Percentiles rank a stretch among this genome's conserved stretches.
Conservation (phyloP, 2,329 filamentous ascomycete genomes). For the Falciphora oryzae region DNA sequence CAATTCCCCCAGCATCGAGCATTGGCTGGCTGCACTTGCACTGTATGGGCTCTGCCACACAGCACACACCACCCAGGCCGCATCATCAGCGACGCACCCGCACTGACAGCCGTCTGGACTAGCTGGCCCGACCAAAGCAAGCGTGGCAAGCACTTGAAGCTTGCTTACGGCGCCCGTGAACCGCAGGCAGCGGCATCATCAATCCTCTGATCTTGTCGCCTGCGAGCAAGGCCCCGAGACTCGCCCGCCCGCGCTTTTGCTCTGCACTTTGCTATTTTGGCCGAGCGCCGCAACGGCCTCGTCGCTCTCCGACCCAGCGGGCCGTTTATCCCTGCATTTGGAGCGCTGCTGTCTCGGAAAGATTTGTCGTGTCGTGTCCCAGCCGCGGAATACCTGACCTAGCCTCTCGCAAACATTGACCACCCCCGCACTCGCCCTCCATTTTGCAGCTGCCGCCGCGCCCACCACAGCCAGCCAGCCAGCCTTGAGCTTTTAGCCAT, state of each 20-base stretch:
- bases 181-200: background rate
- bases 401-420: background rate
- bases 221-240: background rate
- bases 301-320: background rate
- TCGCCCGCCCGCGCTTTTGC: background rate
- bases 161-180: slow-evolving; percentile 1
- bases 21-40: background rate
- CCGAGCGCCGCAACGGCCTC: background rate
- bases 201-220: background rate
- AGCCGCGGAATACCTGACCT: background rate
- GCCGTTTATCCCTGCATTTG: background rate
- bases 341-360: background rate
- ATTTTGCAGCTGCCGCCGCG: background rate
- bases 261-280: background rate
- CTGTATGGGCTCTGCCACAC: background rate
- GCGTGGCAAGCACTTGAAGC: background rate
- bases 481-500: background rate
- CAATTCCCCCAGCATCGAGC: no score
- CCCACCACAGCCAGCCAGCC: background rate
- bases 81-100: background rate
- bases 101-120: background rate
- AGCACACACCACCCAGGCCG: no score
- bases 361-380: background rate
- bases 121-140: background rate
- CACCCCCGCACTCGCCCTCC: background rate